Base-by-base conservation (phyloP, 306 rosid genomes). In the Quercus gilva region DNA sequence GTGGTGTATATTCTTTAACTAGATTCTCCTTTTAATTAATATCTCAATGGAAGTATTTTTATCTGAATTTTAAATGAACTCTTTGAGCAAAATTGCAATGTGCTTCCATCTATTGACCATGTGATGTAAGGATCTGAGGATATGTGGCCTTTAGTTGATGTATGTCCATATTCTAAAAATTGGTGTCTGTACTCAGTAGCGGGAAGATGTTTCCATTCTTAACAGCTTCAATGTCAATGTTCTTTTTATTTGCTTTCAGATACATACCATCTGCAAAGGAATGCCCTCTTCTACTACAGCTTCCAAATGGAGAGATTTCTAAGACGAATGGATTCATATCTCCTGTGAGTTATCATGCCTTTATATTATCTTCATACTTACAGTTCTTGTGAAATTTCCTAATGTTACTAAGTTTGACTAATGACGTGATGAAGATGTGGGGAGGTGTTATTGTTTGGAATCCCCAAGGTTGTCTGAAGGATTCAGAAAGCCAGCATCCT, bases 361-460 rank as follows among this genome's bases (percentile, higher is more conserved):
- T 78, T 78, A 17, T 58, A 19, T 58, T 71, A 25, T 25, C 79
- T 14, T 72, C 41, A 56, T 76, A 19, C 26, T 68, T 69, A 45
- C 69, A 57, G 33, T 74, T 74, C 43, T 77, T 29, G 28, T 65
- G 29, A 57, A 77, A 23, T 76, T 63, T 20, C 76, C 67, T 53
- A 60, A 73, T 74, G 55, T 65, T 76, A 55, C 70, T 33, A 60
- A 60, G 83, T 55, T 60, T 67, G 76, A 55, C 55, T 74, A 73
- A 61, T 75, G 80, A 59, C 84, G 76, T 78, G 41, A 74, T 88
- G 78, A 86, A 95, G 98, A 95, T 86, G 96, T 95, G 99, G 99
- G 99, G 99, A 80, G 99, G 99, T 55, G 87, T 93, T 72, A 80
- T 89, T 74, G 97, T 95, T 78, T 95, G 94, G 96, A 95, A 95